Percentiles rank a stretch among this genome's conserved stretches.
These are phyloP conservation scores for Monilinia fructicola DNA, from an alignment of 2,329 filamentous ascomycete genomes.

Conservation along the genomic window DNA sequence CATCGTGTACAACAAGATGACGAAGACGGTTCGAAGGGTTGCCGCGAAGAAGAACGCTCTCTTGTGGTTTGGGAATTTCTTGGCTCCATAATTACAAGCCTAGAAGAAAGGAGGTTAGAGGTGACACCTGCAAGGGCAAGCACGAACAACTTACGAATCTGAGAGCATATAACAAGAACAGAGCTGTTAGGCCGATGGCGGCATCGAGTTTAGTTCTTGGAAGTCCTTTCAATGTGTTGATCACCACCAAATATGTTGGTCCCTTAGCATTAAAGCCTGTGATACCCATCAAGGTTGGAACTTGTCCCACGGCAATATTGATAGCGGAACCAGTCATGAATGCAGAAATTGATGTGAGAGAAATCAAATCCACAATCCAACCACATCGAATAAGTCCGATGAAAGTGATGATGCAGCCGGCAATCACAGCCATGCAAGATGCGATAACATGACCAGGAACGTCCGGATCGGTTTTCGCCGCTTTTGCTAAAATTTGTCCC, in stretches of 20 bases:
- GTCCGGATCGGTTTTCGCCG: constrained; percentile 56
- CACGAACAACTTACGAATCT: constrained; percentile 46
- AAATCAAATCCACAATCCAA: constrained; percentile 91
- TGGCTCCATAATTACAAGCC: constrained; percentile 63
- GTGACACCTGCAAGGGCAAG: neutral
- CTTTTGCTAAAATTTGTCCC: constrained; percentile 73
- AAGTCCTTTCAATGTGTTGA: constrained; percentile 76
- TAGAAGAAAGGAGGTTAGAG: constrained; percentile 10
- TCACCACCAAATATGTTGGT: constrained; percentile 77
- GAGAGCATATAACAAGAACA: constrained; percentile 74
- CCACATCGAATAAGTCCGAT: constrained; percentile 79
- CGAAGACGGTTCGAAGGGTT: constrained; percentile 85
- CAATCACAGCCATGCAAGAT: constrained; percentile 73
- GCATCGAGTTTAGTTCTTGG: constrained; percentile 71
- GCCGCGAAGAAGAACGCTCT: constrained; percentile 87
- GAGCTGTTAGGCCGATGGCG: constrained; percentile 80
- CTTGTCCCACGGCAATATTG: constrained; percentile 81
- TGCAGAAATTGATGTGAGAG: constrained; percentile 83
- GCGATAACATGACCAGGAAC: constrained; percentile 67
- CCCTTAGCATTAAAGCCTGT: constrained; percentile 65
- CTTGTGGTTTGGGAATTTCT: constrained; percentile 65
- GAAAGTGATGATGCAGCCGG: constrained; percentile 72
- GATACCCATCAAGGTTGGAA: constrained; percentile 82
- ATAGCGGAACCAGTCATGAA: constrained; percentile 97
- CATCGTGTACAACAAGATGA: constrained; percentile 88